phyloP scores from a whole-genome alignment of 1,284 basidiomycete species.

The Ganoderma sp. region DNA sequence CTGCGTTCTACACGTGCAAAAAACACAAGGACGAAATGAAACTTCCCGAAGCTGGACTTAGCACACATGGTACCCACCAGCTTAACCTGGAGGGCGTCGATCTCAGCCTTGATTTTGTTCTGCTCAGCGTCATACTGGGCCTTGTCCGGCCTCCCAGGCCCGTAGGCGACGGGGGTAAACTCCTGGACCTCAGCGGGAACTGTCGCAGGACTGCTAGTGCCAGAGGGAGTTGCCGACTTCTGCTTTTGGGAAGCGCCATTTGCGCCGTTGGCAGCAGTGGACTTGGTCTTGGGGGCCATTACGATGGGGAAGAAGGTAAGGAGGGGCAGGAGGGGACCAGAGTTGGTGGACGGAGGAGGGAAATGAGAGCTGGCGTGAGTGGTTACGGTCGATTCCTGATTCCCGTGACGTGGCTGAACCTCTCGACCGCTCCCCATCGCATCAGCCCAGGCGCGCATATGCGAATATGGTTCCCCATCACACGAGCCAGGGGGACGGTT shows the following conservation, averaged over 20 bases:
- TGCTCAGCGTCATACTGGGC: slow-evolving; percentile 82
- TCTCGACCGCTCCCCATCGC: slow-evolving; percentile 16
- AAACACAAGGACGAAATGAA: slow-evolving; percentile 11
- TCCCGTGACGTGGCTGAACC: slow-evolving; percentile 39
- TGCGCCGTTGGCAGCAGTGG: slow-evolving; percentile 46
- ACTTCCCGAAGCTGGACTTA: slow-evolving; percentile 16
- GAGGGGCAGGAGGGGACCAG: slow-evolving; percentile 13
- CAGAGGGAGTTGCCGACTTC: slow-evolving; percentile 39
- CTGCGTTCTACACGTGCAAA: slow-evolving; percentile 58
- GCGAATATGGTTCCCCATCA: slow-evolving; percentile 12
- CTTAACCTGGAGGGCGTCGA: slow-evolving; percentile 80
- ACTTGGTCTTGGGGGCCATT: slow-evolving; percentile 62
- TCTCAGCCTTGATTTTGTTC: slow-evolving; percentile 80
- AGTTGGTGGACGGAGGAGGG: slow-evolving; percentile 32
- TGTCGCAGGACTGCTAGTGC: slow-evolving; percentile 47
- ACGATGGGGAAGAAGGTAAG: slow-evolving; percentile 5
- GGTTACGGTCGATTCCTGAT: slow-evolving; percentile 27
- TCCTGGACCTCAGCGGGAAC: slow-evolving; percentile 52
- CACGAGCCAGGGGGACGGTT: slow-evolving; percentile 14
- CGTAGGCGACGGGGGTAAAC: slow-evolving; percentile 43
- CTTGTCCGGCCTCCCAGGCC: slow-evolving; percentile 79
- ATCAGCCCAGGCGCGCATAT: slow-evolving; percentile 8
- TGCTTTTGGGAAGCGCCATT: slow-evolving; percentile 48
- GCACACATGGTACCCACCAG: slow-evolving; percentile 61
- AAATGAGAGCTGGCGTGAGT: slow-evolving; percentile 27